Conservation (phyloP, 2,329 filamentous ascomycete genomes). For the Xylariomycetidae sp. region DNA sequence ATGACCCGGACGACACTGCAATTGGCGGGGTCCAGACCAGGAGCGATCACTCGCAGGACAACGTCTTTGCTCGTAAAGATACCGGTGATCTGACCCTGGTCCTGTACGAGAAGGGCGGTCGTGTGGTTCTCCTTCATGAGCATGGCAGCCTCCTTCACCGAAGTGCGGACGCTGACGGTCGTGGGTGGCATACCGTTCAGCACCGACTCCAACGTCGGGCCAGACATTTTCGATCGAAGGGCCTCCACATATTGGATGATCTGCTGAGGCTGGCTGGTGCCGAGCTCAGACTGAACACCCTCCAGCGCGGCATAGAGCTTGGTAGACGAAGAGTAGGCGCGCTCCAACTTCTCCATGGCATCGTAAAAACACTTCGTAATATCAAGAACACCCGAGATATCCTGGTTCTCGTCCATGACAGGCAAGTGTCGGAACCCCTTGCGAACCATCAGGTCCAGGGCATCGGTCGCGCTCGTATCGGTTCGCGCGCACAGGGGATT, state of each 20-base stretch:
- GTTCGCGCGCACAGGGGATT: slow-evolving; percentile 96
- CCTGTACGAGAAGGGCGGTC: slow-evolving; percentile 90
- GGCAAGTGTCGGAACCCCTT: slow-evolving; percentile 97
- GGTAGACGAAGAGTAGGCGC: slow-evolving; percentile 94
- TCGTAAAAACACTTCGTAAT: slow-evolving; percentile 99
- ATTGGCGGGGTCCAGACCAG: slow-evolving; percentile 84
- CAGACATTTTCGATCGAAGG: slow-evolving; percentile 92
- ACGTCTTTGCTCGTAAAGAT: slow-evolving; percentile 99
- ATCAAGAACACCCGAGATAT: slow-evolving; percentile 95
- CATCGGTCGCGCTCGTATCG: slow-evolving; percentile 96
- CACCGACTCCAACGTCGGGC: slow-evolving; percentile 90
- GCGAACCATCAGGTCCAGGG: slow-evolving; percentile 93
- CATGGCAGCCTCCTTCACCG: slow-evolving; percentile 89
- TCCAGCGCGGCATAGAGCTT: slow-evolving; percentile 97
- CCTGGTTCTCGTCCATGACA: slow-evolving; percentile 99
- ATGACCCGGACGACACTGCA: slow-evolving; percentile 98
- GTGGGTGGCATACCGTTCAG: slow-evolving; percentile 86
- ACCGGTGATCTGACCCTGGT: slow-evolving; percentile 94
- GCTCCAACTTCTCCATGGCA: slow-evolving; percentile 98
- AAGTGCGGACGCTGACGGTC: slow-evolving; percentile 91
- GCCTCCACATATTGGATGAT: slow-evolving; percentile 99
- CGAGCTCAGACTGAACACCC: slow-evolving; percentile 94
- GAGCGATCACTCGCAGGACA: slow-evolving; percentile 93
- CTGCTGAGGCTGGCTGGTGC: slow-evolving; percentile 92
- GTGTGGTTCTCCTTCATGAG: slow-evolving; percentile 99